Evolutionary conservation across 805 yeast genomes (phyloP).

Genomic region (Candida oleophila): DNA sequence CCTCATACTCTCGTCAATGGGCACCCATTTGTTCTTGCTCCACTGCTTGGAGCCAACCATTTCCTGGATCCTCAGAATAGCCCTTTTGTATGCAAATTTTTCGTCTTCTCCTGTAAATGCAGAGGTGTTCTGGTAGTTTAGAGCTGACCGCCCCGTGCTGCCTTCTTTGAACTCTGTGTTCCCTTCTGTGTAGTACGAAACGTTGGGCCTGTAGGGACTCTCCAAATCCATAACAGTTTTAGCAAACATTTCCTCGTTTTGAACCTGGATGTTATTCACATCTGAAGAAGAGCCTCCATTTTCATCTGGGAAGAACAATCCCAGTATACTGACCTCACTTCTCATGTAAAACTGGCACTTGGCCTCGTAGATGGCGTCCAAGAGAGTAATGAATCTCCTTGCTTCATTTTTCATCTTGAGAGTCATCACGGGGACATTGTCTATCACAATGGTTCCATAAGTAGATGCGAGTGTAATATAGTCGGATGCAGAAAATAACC

Average conservation of each 20-base stretch:
- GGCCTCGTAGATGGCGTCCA: slow-evolving; percentile 71
- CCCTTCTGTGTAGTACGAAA: slow-evolving; percentile 39
- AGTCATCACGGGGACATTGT: slow-evolving; percentile 60
- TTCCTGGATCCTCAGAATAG: slow-evolving; percentile 62
- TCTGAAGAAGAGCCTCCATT: slow-evolving; percentile 12
- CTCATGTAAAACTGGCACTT: slow-evolving; percentile 59
- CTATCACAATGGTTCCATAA: slow-evolving; percentile 56
- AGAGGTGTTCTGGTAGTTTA: slow-evolving; percentile 44
- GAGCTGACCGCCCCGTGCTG: background rate
- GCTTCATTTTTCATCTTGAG: slow-evolving; percentile 65
- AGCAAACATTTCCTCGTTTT: slow-evolving; percentile 70
- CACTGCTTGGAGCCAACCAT: slow-evolving; percentile 55
- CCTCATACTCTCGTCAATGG: slow-evolving; percentile 49
- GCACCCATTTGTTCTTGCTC: slow-evolving; percentile 56
- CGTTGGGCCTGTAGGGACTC: slow-evolving; percentile 70
- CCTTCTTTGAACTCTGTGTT: slow-evolving; percentile 7
- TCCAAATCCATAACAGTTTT: slow-evolving; percentile 57
- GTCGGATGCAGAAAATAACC: slow-evolving; percentile 63
- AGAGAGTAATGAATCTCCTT: slow-evolving; percentile 59
- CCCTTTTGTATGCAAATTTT: slow-evolving; percentile 68
- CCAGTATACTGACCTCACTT: slow-evolving; percentile 47
- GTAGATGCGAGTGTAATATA: slow-evolving; percentile 65
- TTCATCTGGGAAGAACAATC: slow-evolving; percentile 61
- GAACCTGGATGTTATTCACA: slow-evolving; percentile 43
- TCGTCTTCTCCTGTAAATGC: slow-evolving; percentile 80